Base-by-base conservation (phyloP, 352 stramenopile genomes). In the Globisporangium orthogonon region DNA sequence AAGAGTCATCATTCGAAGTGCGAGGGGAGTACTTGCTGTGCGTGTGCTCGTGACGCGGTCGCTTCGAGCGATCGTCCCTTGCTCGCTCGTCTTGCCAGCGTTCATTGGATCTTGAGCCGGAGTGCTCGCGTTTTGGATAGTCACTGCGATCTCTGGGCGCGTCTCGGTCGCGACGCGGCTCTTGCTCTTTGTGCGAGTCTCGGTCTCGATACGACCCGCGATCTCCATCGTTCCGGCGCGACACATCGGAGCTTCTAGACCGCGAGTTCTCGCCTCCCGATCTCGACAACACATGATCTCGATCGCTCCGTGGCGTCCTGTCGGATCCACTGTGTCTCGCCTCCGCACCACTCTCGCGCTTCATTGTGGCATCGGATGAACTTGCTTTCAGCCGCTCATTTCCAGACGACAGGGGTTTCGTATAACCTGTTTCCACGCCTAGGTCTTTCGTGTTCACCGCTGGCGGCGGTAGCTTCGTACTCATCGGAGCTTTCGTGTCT, bases 101-200 rank as follows among this genome's bases (percentile, higher is more conserved):
- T 7, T 61, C 40, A 10, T 30, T 33, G 10, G 30, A 52, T 50
- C 53, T 18, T 10, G 15, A n/a, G 14, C 14, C 30, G 39, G 44
- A 49, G 44, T 62, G 50, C 7, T 56, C 56, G 23, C 49, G 56
- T 23, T 62, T 62, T 18, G 33, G 49, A n/a, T 50, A 50, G 40
- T 1, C 29, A 29, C 45, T n/a, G 7, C 13, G 31, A 31, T 59
- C 44, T 46, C 44, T 43, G 44, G 44, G 47, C 18, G 7, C 28
- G 4, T 43, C 30, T 17, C 46, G 28, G 9, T 51, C 43, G 14
- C 53, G 53, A 13, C 50, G 31, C n/a, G 14, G 43, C 18, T 52
- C 53, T 28, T 13, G 43, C 0, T 52, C 44, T 39, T 31, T 44
- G 44, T 46, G 48, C 23, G 4, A 14, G 4, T 43, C 18, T 11